Evolutionary conservation across 257 asterid species (phyloP).

Genomic region (Ballota nigra): DNA sequence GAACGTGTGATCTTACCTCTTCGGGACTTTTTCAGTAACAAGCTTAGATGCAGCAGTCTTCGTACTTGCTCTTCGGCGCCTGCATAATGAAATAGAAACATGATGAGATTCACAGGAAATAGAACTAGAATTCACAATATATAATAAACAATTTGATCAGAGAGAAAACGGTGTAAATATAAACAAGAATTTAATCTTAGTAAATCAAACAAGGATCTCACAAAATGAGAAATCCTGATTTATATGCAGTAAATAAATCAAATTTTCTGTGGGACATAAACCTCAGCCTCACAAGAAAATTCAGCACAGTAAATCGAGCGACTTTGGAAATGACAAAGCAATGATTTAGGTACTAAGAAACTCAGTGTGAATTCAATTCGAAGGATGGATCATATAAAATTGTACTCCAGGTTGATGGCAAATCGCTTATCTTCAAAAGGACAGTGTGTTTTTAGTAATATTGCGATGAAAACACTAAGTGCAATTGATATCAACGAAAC

Average conservation of each 20-base stretch:
- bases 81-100: constrained; percentile 31
- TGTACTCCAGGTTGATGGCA: neutral
- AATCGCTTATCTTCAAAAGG: neutral
- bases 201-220: neutral
- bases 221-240: neutral
- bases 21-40: constrained; percentile 34
- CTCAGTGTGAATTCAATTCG: neutral
- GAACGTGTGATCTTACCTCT: constrained; percentile 43
- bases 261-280: neutral
- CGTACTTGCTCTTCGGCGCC: constrained; percentile 45
- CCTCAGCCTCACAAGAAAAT: neutral
- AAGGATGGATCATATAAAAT: neutral
- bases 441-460: neutral
- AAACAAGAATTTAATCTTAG: neutral
- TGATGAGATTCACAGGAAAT: constrained; percentile 7
- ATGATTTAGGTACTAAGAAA: neutral
- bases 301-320: neutral
- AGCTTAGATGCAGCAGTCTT: constrained; percentile 31
- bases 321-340: neutral
- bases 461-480: neutral
- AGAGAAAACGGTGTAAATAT: neutral
- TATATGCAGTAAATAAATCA: neutral
- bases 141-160: neutral
- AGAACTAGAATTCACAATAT: neutral
- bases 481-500: neutral